phyloP scores from a whole-genome alignment of 768 basidiomycete genomes.

The Boletellus sp. region DNA sequence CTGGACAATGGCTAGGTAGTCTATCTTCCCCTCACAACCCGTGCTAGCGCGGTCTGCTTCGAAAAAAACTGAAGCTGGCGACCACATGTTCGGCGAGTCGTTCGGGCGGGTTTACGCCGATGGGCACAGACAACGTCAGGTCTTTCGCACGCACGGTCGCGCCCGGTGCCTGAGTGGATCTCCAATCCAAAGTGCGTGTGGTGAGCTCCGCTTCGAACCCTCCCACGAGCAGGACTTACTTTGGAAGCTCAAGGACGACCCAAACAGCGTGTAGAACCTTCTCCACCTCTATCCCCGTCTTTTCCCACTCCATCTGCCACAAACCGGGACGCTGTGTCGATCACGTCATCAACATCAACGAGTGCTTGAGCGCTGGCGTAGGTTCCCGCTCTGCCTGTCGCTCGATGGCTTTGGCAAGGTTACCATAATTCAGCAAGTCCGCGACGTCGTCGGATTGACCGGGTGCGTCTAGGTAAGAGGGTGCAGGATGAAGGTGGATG shows the following conservation, averaged over 20 bases:
- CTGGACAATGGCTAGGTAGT: conserved; percentile 38
- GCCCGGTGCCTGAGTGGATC: not conserved
- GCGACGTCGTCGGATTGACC: conserved; percentile 49
- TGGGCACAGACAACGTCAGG: conserved; percentile 50
- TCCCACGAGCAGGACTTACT: conserved; percentile 48
- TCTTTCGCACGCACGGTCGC: conserved; percentile 41
- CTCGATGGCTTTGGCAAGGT: conserved; percentile 50
- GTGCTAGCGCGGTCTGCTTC: conserved; percentile 25
- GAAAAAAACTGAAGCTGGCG: conserved; percentile 46
- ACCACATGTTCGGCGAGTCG: conserved; percentile 62
- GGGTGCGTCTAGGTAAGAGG: conserved; percentile 41
- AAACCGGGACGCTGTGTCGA: conserved; percentile 35
- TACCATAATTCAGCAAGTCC: conserved; percentile 63
- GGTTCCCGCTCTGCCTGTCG: conserved; percentile 12
- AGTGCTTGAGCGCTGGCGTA: conserved; percentile 33
- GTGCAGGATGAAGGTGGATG: conserved; percentile 41
- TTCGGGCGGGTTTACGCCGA: conserved; percentile 73
- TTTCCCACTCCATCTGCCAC: conserved; percentile 32
- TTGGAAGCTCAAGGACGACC: conserved; percentile 43
- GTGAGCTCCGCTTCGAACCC: conserved; percentile 41
- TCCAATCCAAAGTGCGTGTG: conserved; percentile 8
- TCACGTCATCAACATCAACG: conserved; percentile 36
- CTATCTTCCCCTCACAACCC: conserved; percentile 25
- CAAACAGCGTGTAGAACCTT: conserved; percentile 30
- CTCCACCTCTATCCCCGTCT: not conserved